phyloP scores from a whole-genome alignment of 257 asterid genomes.

The Nicotiana knightiana region DNA sequence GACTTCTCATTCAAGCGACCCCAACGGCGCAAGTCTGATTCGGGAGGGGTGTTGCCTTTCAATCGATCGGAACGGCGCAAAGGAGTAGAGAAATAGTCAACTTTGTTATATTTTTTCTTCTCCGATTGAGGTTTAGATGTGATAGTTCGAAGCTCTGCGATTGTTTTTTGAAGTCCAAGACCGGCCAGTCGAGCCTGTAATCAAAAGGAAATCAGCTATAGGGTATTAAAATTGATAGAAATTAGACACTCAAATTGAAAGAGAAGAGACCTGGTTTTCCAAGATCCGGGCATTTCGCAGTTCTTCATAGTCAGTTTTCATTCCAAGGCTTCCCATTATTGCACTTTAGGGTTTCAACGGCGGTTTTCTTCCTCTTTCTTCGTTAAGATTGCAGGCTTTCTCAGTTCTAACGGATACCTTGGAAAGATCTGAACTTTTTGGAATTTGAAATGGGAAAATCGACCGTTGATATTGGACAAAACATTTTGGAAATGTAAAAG shows the following conservation, averaged over 20 bases:
- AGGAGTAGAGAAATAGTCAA: slow-evolving; percentile 9
- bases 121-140: background rate
- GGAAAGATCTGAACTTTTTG: background rate
- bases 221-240: background rate
- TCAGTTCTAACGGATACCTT: background rate
- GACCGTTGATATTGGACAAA: background rate
- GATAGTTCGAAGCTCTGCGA: slow-evolving; percentile 7
- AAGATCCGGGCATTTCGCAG: slow-evolving; percentile 45
- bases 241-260: background rate
- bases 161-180: slow-evolving; percentile 8
- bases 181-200: slow-evolving; percentile 7
- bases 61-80: slow-evolving; percentile 18
- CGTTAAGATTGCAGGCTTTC: background rate
- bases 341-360: background rate
- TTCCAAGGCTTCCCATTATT: slow-evolving; percentile 47
- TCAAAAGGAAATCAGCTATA: background rate
- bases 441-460: background rate
- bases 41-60: slow-evolving; percentile 27
- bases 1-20: slow-evolving; percentile 42
- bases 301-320: slow-evolving; percentile 53
- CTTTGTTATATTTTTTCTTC: slow-evolving; percentile 11
- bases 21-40: slow-evolving; percentile 48
- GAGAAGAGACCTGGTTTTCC: slow-evolving; percentile 14
- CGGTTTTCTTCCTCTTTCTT: background rate
- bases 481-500: too few relatives aligned